phyloP scores from a whole-genome alignment of 768 basidiomycete genomes.

The Fibroporia radiculosa region DNA sequence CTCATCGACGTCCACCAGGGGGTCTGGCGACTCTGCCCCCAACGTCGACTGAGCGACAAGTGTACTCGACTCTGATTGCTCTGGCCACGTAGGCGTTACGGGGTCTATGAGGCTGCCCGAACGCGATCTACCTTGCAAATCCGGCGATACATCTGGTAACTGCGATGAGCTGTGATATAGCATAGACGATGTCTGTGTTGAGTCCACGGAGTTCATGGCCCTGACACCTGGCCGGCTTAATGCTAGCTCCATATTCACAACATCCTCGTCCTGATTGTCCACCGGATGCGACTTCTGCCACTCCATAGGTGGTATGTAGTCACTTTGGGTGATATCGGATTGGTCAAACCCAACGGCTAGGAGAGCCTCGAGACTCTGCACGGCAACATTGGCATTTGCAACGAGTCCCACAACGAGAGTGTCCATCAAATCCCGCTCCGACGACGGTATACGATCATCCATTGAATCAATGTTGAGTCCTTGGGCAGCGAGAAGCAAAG shows the following conservation, averaged over 20 bases:
- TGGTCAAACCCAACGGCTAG: conserved; percentile 63
- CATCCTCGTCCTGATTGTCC: conserved; percentile 34
- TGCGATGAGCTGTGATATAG: conserved; percentile 20
- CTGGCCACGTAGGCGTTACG: conserved; percentile 13
- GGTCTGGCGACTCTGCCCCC: conserved; percentile 2
- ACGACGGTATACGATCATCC: conserved; percentile 3
- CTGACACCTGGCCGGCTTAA: conserved; percentile 14
- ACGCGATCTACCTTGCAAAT: conserved; percentile 11
- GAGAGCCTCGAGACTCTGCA: conserved; percentile 55
- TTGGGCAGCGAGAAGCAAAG: conserved; percentile 55
- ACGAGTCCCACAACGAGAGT: conserved; percentile 43
- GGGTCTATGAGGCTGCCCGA: conserved; percentile 14
- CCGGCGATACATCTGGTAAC: conserved; percentile 23
- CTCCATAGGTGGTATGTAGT: conserved; percentile 70
- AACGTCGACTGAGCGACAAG: conserved; percentile 6
- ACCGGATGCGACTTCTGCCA: conserved; percentile 54
- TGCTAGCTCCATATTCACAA: conserved; percentile 22
- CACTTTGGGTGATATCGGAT: conserved; percentile 57
- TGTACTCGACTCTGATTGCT: conserved; percentile 5
- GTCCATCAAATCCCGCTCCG: conserved; percentile 36
- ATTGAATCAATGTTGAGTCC: conserved; percentile 12
- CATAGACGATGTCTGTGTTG: conserved; percentile 9
- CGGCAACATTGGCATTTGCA: conserved; percentile 46
- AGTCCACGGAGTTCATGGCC: conserved; percentile 4
- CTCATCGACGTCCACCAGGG: conserved; percentile 15